Evolutionary conservation across 768 basidiomycete species (phyloP), one percentile per base, ranked within the genome.

Genomic region (Rhizopogon vesiculosus): DNA sequence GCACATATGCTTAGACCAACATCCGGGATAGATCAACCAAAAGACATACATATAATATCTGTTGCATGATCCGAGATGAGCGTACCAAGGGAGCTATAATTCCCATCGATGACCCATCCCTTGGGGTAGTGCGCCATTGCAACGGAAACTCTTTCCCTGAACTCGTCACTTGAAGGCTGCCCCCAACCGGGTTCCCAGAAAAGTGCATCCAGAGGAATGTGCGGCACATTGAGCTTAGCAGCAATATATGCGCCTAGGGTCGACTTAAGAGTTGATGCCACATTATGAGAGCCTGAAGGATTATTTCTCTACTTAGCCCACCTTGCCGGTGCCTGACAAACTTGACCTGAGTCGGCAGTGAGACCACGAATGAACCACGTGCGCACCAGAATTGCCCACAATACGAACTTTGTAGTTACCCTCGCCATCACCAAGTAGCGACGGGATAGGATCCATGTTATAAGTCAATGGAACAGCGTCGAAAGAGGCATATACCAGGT

Each of bases 21-120:
- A 44, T 25, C 18, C 40, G 38, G 15, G n/a, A 2, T 40, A 44
- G 7, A 8, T 15, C 41, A 8, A 28, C 38, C 15, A 51, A 18
- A 39, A 31, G n/a, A 69, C 76, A 45, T 55, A 84, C 83, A 85
- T 19, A 85, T 75, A 7, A 80, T 62, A 62, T 84, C 82, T 4
- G 82, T 83, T 13, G 76, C 67, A 19, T 64, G 64, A 3, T 76
- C 69, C 0, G 65, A 58, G 5, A 79, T 64, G 2, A 80, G 53
- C 3, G 56, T 58, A 1, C 71, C 76, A 12, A 72, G 58, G 31
- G 45, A 61, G 0, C 15, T 50, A 0, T 77, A 84, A 49, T 75
- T 67, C 5, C 84, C 84, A 42, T 85, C 83, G 1, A 80, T 65
- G 7, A 84, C 72, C 83, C 83, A 85, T 1, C 80, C 81, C 33